Evolutionary conservation across 768 basidiomycete species (phyloP).

Genomic region (Auriculariales sp.): DNA sequence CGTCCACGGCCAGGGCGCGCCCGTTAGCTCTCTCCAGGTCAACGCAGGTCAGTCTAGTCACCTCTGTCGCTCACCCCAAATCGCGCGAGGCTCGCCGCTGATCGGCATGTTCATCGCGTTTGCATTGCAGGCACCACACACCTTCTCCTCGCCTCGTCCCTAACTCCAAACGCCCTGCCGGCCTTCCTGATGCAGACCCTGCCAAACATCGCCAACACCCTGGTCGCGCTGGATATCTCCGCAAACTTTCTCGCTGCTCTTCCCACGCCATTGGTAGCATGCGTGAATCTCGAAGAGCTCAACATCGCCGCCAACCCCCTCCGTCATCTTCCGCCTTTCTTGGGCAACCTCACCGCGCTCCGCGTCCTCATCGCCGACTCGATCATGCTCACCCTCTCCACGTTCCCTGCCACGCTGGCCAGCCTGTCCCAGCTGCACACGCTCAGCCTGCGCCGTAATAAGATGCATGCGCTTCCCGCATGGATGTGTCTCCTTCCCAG

Average conservation of each 20-base stretch:
- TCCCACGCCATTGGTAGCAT: slow-evolving; percentile 70
- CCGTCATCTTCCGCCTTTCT: slow-evolving; percentile 79
- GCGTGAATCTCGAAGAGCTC: slow-evolving; percentile 77
- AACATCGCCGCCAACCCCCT: slow-evolving; percentile 88
- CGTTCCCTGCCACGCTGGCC: slow-evolving; percentile 59
- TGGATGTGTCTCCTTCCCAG: slow-evolving; percentile 85
- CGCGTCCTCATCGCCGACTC: slow-evolving; percentile 87
- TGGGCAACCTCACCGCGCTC: slow-evolving; percentile 60
- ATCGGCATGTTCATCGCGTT: too few species aligned
- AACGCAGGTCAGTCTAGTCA: slow-evolving; percentile 44
- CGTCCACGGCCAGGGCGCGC: slow-evolving; percentile 50
- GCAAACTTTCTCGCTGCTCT: slow-evolving; percentile 73
- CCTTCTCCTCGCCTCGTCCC: slow-evolving; percentile 73
- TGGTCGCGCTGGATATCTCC: slow-evolving; percentile 89
- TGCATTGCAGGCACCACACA: slow-evolving; percentile 84
- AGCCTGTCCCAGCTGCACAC: slow-evolving; percentile 71
- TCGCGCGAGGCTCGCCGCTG: background rate
- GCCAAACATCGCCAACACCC: slow-evolving; percentile 57
- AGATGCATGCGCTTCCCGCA: slow-evolving; percentile 75
- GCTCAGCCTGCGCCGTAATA: slow-evolving; percentile 78
- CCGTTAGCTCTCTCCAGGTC: slow-evolving; percentile 48
- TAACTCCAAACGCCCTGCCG: slow-evolving; percentile 64
- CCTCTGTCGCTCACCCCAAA: background rate
- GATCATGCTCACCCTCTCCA: slow-evolving; percentile 43
- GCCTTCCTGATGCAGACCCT: slow-evolving; percentile 54